Evolutionary conservation across 345 rosid genomes (phyloP), one percentile per base, ranked within the genome.

Genomic region (Corchorus capsularis): DNA sequence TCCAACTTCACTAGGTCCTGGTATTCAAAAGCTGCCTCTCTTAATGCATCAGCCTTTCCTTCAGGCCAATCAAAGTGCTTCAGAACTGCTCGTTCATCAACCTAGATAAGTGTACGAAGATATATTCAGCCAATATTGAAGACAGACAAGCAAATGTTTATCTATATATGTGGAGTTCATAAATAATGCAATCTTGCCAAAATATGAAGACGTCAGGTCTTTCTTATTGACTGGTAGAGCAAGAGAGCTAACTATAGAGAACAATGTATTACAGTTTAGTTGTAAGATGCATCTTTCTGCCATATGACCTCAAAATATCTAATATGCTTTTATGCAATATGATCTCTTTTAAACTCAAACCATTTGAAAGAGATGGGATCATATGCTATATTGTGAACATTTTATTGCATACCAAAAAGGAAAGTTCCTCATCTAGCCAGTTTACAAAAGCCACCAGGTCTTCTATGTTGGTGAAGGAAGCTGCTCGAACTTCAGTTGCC

Each of bases 51-150:
- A 69, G 98, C 98, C 85, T 96, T 96, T 72, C 97, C 91, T 88
- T 96, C 98, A 69, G 99, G 99, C 97, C 99, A 96, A 41, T 96
- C 98, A 77, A 96, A 96, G 85, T 96, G 99, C 89, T 96, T 96
- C 78, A 96, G 93, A 63, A 96, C 99, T 52, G 98, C 98, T 73
- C 97, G 88, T 80, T 96, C 98, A 81, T 96, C 99, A 80, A 93
- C 99, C 99, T 93, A 77, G 15, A 9, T 60, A 76, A 60, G 75
- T 72, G 72, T 69, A 78, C 34, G 74, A 53, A 62, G 62, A 53
- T 50, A 45, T 0, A 49, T 61, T 46, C 52, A 59, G 54, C 17
- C 17, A 43, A 73, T 43, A 41, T 45, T 0, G 66, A 41, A 45
- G 45, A 27, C 43, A 56, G 5, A 53, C 60, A 52, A 52, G 19